phyloP scores from a whole-genome alignment of 2,329 filamentous ascomycete species.

The Eutypella sp. region DNA sequence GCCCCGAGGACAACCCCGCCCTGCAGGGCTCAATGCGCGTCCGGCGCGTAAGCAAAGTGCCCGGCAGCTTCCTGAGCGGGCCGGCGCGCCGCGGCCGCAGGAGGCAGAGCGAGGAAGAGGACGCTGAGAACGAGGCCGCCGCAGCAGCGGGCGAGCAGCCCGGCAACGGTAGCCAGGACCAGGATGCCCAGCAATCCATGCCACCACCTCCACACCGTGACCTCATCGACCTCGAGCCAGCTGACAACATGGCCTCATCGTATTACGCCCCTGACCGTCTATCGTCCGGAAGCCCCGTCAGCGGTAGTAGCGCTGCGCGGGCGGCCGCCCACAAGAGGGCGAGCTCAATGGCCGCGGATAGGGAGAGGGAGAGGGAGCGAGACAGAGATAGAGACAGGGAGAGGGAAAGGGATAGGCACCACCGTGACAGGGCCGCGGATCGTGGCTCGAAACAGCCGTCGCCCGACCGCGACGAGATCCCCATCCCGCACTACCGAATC shows the following conservation, averaged over 20 bases:
- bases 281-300: conserved; percentile 55
- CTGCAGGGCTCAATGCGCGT: conserved; percentile 71
- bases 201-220: too few species aligned
- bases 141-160: too few species aligned
- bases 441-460: conserved; percentile 15
- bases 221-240: conserved; percentile 29
- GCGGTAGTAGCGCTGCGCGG: conserved; percentile 40
- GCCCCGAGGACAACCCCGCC: conserved; percentile 58
- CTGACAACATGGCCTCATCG: conserved; percentile 33
- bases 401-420: too few species aligned
- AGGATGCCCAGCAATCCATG: conserved; percentile 34
- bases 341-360: conserved; percentile 22
- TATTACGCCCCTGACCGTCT: conserved; percentile 47
- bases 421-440: conserved; percentile 14
- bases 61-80: conserved; percentile 73
- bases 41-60: conserved; percentile 69
- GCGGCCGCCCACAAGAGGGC: conserved; percentile 37
- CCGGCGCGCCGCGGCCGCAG: conserved; percentile 71
- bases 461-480: conserved; percentile 34
- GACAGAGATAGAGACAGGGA: too few species aligned
- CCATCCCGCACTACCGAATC: conserved; percentile 52
- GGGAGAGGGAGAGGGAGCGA: too few species aligned
- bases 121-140: conserved; percentile 42
- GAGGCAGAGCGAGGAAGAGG: conserved; percentile 63
- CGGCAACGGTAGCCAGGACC: conserved; percentile 35